Evolutionary conservation across 83 land plant species (phyloP), one percentile per base, ranked within the genome.

Genomic region (Picea abies): DNA sequence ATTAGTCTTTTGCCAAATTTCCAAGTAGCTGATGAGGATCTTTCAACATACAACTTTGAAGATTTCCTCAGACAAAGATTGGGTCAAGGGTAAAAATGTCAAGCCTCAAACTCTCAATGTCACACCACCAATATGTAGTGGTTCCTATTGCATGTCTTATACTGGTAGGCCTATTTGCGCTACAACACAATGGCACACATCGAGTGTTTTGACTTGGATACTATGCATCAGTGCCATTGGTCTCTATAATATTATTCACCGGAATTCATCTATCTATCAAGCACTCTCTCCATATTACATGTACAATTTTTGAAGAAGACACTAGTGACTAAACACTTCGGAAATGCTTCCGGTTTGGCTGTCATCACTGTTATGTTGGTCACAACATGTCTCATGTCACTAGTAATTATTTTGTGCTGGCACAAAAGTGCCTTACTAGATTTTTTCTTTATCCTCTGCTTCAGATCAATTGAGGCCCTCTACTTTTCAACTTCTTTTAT

Each of bases 341-440:
- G 29, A 29, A 29, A 29, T 29, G 29, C 29, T 29, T 29, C 92
- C 90, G 94, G 94, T 6, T 17, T 90, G 17, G 89, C 90, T 6
- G 89, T 84, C 49, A 85, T 89, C 75, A 62, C 84, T 22, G 85
- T 87, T 61, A 90, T 88, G 89, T 79, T 90, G 9, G 91, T 92
- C 67, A 90, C 93, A 8, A 92, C 94, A 32, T 90, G 80, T 78
- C 83, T 92, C 76, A 88, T 83, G 39, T 80, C 91, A 2, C 63
- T 92, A n/a, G 90, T 87, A 29, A 92, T 29, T 29, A 29, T 29
- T 29, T 29, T 1, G 29, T 29, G 29, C 29, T 29, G 29, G 29
- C 29, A 29, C 44, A 84, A 88, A 66, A 81, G 71, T 61, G 83
- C 84, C 9, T 0, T 86, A 44, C 70, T 92, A 9, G 85, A 91